Base-by-base conservation (phyloP, 2,329 filamentous ascomycete genomes). In the Colletotrichum somersetense region DNA sequence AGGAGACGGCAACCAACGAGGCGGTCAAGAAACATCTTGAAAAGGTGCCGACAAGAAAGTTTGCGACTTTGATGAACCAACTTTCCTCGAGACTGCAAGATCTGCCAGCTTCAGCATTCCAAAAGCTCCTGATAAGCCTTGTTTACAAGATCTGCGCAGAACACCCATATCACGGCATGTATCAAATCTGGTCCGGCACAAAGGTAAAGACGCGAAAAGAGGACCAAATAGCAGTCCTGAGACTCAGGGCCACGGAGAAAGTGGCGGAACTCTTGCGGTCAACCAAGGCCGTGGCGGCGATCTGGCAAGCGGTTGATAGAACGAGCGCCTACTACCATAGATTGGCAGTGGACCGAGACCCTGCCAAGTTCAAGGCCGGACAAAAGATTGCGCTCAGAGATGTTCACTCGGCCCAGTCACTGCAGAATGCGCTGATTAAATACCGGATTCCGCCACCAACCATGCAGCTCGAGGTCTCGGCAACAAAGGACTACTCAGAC, bases 161-260 rank as follows among this genome's bases (percentile, higher is more conserved):
- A 69, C 96, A 99, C 81, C 97, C 96, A 0, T 97, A 95, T 80
- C 97, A 99, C 79, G 95, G 95, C 61, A 96, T 98, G 91, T 97
- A 99, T 79, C 95, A 98, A 76, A 94, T 99, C 53, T 98, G 96
- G 85, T 93, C 95, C 2, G 91, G 92, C 30, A 91, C 89, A 56
- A 93, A 91, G 76, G 90, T 89, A 64, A 91, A 91, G 72, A 88
- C 88, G 62, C 91, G 91, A 76, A 86, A 86, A 64, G 91, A 92
- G 75, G 96, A 98, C 75, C 89, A 92, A 52, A 89, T 92, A 4
- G 93, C 93, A 0, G 84, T 91, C 26, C 92, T 92, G 5, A 91
- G 96, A 61, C 90, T 92, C 76, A 87, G 86, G 74, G 95, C 95
- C 18, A 94, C 95, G 1, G 89, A 87, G 46, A 88, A 85, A 59